These are phyloP conservation scores for Debaryomycetaceae sp. DNA, from an alignment of 1,139 yeast species.

Conservation along the genomic window DNA sequence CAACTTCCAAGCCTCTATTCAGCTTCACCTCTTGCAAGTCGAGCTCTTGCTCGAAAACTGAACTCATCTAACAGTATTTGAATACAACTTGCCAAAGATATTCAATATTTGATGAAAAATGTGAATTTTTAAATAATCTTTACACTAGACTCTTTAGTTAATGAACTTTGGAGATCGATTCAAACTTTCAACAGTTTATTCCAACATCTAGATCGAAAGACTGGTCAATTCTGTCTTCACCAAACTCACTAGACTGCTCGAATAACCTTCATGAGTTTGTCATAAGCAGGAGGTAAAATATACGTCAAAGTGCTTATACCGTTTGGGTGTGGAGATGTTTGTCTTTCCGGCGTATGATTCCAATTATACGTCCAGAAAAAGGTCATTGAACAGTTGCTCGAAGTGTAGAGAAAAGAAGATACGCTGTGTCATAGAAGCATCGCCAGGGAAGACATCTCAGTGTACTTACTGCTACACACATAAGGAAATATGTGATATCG, in stretches of 20 bases:
- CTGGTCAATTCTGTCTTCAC: too few relatives aligned
- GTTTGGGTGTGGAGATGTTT: slow-evolving; percentile 26
- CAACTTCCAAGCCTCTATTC: slow-evolving; percentile 52
- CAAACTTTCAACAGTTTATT: too few relatives aligned
- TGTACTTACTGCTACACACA: slow-evolving; percentile 32
- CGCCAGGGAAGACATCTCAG: slow-evolving; percentile 32
- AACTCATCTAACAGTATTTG: slow-evolving; percentile 10
- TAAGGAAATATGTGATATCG: slow-evolving; percentile 10
- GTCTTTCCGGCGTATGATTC: slow-evolving; percentile 60
- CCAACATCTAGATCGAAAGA: too few relatives aligned
- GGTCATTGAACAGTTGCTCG: slow-evolving; percentile 52
- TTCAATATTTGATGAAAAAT: too few relatives aligned
- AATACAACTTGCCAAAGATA: too few relatives aligned
- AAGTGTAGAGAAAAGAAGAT: slow-evolving; percentile 45
- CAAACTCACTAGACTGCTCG: too few relatives aligned
- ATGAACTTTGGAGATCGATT: too few relatives aligned
- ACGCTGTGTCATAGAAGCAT: slow-evolving; percentile 31
- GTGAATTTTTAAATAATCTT: too few relatives aligned
- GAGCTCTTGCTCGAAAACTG: slow-evolving; percentile 32
- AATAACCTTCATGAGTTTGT: too few relatives aligned
- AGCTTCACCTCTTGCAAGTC: slow-evolving; percentile 33
- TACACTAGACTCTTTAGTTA: too few relatives aligned
- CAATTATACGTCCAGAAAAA: slow-evolving; percentile 49
- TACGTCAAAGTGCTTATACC: too few relatives aligned
- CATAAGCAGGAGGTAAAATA: too few relatives aligned